Conservation (phyloP, 148 eudicot species). For the Fagopyrum homotropicum region DNA sequence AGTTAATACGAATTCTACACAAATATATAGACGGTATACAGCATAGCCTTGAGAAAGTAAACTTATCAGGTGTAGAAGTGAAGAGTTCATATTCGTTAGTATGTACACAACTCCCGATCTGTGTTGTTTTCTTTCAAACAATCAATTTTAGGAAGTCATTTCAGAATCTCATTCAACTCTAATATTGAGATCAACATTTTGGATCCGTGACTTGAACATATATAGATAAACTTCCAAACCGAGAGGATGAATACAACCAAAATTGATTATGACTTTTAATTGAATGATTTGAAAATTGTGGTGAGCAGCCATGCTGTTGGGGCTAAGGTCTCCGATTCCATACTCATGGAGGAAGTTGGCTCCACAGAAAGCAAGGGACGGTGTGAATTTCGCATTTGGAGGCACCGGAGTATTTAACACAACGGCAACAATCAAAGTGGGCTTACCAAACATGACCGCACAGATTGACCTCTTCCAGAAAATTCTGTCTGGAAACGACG, state of each 20-base stretch:
- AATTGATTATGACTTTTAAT: no score
- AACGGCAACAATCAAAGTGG: constrained; percentile 16
- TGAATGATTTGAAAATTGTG: background rate
- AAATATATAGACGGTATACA: no score
- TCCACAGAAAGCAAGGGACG: constrained; percentile 22
- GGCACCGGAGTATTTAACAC: constrained; percentile 74
- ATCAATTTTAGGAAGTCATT: no score
- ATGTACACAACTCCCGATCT: no score
- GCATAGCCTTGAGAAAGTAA: no score
- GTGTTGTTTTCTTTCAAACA: no score
- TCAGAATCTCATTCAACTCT: no score
- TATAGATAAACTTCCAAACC: background rate
- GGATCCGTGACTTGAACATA: background rate
- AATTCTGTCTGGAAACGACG: constrained; percentile 22
- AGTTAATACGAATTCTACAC: no score
- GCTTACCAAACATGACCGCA: constrained; percentile 73
- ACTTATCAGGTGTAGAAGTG: no score
- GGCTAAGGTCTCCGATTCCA: constrained; percentile 47
- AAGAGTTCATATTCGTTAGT: no score
- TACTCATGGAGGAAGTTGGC: constrained; percentile 32
- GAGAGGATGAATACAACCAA: no score
- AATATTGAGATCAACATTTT: no score
- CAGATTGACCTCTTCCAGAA: constrained; percentile 61
- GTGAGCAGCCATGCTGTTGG: constrained; percentile 43
- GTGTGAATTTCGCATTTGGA: constrained; percentile 75